Percentiles rank a stretch among this genome's conserved stretches.
Evolutionary conservation across 331 rosid genomes (phyloP).

Genomic region (Saraca asoca): DNA sequence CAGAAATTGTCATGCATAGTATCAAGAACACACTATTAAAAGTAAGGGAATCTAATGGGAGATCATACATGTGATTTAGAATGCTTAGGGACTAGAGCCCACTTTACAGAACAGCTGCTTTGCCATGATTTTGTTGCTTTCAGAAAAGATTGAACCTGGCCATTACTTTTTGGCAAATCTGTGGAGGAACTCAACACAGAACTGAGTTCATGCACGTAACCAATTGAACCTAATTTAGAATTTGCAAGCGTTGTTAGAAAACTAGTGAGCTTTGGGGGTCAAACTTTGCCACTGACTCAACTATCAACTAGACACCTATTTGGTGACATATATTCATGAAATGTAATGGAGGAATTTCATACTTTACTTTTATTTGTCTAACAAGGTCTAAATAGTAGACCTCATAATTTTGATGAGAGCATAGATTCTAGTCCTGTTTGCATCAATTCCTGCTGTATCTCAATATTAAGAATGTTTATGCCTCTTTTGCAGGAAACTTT

Average conservation of each 20-base stretch:
- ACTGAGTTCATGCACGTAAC: not conserved
- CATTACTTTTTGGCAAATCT: not conserved
- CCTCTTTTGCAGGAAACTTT: conserved; percentile 72
- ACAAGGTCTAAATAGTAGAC: not conserved
- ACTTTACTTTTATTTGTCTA: not conserved
- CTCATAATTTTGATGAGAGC: conserved; percentile 19
- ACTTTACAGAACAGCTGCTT: conserved; percentile 2
- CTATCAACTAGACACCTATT: conserved; percentile 12
- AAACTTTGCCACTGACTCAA: not conserved
- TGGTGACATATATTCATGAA: conserved; percentile 11
- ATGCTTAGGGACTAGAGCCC: conserved; percentile 4
- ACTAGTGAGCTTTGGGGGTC: not conserved
- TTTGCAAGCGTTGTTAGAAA: not conserved
- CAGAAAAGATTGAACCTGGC: conserved; percentile 12
- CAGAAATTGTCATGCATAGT: conserved; percentile 1
- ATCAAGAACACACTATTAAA: too few relatives aligned
- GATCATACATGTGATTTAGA: conserved; percentile 9
- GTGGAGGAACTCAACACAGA: not conserved
- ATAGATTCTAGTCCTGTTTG: conserved; percentile 8
- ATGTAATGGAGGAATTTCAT: not conserved
- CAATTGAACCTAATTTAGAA: not conserved
- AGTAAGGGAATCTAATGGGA: not conserved
- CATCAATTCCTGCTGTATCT: conserved; percentile 19
- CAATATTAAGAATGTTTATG: conserved; percentile 23
- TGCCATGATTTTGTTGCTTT: not conserved